A percentile compares a stretch with the other conserved stretches of the same genome.
phyloP scores from a whole-genome alignment of 148 eudicot species.

The Rhododendron williamsianum region DNA sequence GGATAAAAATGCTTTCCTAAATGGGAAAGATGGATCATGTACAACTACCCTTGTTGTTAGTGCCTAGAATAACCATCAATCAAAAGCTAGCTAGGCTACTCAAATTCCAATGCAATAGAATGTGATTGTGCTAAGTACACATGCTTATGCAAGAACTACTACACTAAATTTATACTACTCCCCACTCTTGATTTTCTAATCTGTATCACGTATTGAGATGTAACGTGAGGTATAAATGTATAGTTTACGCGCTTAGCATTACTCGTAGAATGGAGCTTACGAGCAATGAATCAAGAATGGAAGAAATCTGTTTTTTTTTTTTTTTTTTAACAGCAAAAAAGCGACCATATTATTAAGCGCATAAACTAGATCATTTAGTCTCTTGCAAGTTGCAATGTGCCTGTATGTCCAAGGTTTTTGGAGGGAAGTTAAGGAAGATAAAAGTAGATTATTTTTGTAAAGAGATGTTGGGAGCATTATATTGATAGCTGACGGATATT shows the following conservation, averaged over 20 bases:
- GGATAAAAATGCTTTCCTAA: neutral
- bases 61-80: neutral
- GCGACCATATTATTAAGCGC: too few relatives aligned
- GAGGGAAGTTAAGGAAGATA: neutral
- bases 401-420: too few relatives aligned
- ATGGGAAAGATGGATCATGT: constrained; percentile 1
- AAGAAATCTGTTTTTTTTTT: neutral
- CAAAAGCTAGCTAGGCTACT: neutral
- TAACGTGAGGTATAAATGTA: neutral
- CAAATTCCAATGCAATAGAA: neutral
- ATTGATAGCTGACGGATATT: neutral
- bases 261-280: neutral
- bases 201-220: neutral
- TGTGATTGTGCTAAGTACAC: neutral
- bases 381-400: neutral
- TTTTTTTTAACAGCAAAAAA: too few relatives aligned
- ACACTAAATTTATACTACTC: too few relatives aligned
- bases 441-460: too few relatives aligned
- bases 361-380: neutral
- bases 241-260: neutral
- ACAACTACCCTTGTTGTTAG: neutral
- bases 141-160: neutral
- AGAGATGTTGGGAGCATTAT: neutral
- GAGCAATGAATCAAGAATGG: neutral
- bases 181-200: too few relatives aligned